Evolutionary conservation across 495 filamentous ascomycete genomes (phyloP), one percentile per base, ranked within the genome.

Genomic region (Penicillium arizonense): DNA sequence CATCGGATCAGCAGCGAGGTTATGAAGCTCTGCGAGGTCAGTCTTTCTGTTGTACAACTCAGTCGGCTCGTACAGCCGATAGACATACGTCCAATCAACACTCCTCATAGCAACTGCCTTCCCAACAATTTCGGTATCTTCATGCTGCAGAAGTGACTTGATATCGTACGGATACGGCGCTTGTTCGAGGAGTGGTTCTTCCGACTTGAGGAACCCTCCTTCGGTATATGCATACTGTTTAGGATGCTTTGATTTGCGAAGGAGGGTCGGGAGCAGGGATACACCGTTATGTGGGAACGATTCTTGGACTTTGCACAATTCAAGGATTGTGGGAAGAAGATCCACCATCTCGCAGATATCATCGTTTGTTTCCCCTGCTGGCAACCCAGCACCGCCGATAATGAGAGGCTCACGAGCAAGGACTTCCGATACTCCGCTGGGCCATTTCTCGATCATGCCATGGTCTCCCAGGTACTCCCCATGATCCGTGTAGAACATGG

Each of bases 341-440:
- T 67, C 58, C 3, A 69, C 61, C 61, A 67, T 69, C 55, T 69
- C 61, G 13, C 56, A 48, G 56, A 69, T 69, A 11, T 47, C 52
- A 20, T 57, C 41, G 44, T 53, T 50, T 10, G 53, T 55, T 4
- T 56, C 43, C 11, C 63, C 58, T 20, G 58, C 37, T 3, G 59
- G 66, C 4, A 69, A 48, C 11, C 61, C 66, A 21, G 46, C 63
- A 9, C 66, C 63, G 8, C 52, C 59, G 12, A 69, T 65, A n/a
- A 67, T 64, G 3, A 67, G 33, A 11, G 61, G 62, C 35, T 69
- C 66, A 2, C 47, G 47, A 7, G 62, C 56, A 13, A 69, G 58
- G n/a, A 55, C 47, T 13, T 68, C 62, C 10, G 56, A 61, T 14
- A 65, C 36, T 10, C 63, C 66, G 3, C 55, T 57, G 16, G 59